These are phyloP conservation scores for Penicillium crustosum DNA, from an alignment of 2,329 filamentous ascomycete genomes.

Conservation along the genomic window DNA sequence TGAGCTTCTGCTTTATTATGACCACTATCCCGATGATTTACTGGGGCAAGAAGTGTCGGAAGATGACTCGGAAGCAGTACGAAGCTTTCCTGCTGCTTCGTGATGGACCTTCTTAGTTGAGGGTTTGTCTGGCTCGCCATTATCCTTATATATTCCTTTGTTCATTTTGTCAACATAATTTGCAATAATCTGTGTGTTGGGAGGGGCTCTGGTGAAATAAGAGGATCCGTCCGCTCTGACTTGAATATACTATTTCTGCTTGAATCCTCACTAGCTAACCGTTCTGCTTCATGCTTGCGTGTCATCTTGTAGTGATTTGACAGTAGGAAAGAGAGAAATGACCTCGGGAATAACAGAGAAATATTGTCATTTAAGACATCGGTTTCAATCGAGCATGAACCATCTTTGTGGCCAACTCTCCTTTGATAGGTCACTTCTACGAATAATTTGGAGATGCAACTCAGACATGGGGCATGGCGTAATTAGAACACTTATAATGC, in stretches of 20 bases:
- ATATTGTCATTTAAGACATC: not conserved
- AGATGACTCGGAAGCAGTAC: slow-evolving; percentile 51
- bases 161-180: not conserved
- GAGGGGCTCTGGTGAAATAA: no score
- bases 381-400: not conserved
- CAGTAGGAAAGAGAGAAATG: no score
- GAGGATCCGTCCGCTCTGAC: not conserved
- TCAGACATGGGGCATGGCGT: not conserved
- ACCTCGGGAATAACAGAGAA: not conserved
- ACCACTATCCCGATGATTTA: slow-evolving; percentile 56
- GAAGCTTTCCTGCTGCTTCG: slow-evolving; percentile 50
- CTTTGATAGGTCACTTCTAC: not conserved
- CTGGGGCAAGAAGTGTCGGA: slow-evolving; percentile 53
- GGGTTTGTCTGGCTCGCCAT: not conserved
- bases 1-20: slow-evolving; percentile 54
- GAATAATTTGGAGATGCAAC: not conserved
- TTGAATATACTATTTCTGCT: not conserved
- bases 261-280: not conserved
- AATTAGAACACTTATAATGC: not conserved
- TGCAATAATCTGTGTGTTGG: not conserved
- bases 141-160: not conserved
- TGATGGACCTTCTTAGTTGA: slow-evolving; percentile 30
- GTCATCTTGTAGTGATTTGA: not conserved
- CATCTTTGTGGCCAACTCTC: not conserved
- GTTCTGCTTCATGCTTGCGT: not conserved